Evolutionary conservation across 257 asterid genomes (phyloP).

Genomic region (Ilex aquifolium): DNA sequence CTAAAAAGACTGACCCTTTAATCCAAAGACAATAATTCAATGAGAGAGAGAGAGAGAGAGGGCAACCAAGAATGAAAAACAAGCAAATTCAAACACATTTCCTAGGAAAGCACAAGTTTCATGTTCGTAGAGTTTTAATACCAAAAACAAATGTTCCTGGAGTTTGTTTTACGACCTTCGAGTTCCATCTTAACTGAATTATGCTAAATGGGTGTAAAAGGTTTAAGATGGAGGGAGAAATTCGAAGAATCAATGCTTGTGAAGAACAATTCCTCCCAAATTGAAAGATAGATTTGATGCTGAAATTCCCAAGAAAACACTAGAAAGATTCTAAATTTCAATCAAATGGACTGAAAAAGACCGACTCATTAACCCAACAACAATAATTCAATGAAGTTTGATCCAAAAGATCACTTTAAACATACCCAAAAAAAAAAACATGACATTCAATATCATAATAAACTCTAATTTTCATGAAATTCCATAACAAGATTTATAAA

Average conservation of each 20-base stretch:
- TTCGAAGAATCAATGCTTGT: background rate
- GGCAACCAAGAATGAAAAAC: too few species aligned
- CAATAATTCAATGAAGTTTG: conserved; percentile 14
- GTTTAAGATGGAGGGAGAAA: too few species aligned
- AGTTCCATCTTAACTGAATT: too few species aligned
- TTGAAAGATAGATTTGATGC: conserved; percentile 11
- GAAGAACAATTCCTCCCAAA: background rate
- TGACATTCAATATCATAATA: too few species aligned
- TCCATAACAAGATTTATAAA: background rate
- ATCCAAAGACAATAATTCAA: too few species aligned
- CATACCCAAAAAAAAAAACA: background rate
- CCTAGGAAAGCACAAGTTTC: too few species aligned
- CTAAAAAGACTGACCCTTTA: too few species aligned
- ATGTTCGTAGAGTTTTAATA: too few species aligned
- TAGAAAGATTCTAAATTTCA: conserved; percentile 48
- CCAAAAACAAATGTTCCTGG: too few species aligned
- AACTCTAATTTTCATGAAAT: background rate
- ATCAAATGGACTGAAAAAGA: conserved; percentile 32
- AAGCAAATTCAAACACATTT: too few species aligned
- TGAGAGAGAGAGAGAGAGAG: background rate
- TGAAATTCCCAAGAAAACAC: conserved; percentile 42
- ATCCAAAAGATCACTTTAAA: conserved; percentile 28
- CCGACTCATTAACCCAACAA: conserved; percentile 18
- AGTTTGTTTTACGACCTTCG: too few species aligned
- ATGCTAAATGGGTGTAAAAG: too few species aligned